Evolutionary conservation across 495 filamentous ascomycete genomes (phyloP).

Genomic region (Geopyxis carbonaria): DNA sequence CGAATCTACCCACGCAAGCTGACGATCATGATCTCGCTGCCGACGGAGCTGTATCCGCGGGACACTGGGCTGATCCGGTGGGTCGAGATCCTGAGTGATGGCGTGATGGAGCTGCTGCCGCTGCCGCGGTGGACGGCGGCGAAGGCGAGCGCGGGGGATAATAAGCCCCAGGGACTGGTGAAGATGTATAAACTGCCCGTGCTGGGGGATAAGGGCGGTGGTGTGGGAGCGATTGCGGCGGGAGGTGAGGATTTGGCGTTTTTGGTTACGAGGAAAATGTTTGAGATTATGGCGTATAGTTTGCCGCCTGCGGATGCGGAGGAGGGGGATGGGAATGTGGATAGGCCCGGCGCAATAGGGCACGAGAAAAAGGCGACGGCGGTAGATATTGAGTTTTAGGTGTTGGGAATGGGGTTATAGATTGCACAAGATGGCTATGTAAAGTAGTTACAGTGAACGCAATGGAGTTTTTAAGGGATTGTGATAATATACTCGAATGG

Average conservation of each 20-base stretch:
- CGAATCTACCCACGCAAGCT: conserved; percentile 46
- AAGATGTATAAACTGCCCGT: conserved; percentile 68
- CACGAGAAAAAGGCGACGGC: conserved; percentile 37
- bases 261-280: conserved; percentile 61
- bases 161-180: conserved; percentile 68
- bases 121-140: conserved; percentile 35
- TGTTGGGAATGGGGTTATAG: background rate
- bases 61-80: conserved; percentile 63
- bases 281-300: conserved; percentile 77
- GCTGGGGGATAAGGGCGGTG: conserved; percentile 69
- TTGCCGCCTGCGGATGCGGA: conserved; percentile 79
- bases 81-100: conserved; percentile 73
- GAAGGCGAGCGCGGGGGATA: conserved; percentile 3
- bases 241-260: conserved; percentile 80
- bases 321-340: conserved; percentile 43
- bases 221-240: conserved; percentile 44
- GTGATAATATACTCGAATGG: too few relatives aligned
- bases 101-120: conserved; percentile 74
- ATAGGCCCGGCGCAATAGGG: conserved; percentile 15
- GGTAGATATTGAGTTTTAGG: conserved; percentile 56
- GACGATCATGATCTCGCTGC: conserved; percentile 60
- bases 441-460: too few relatives aligned
- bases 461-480: too few relatives aligned
- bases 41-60: conserved; percentile 66
- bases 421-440: too few relatives aligned